Percentiles rank a stretch among this genome's conserved stretches.
phyloP scores from a whole-genome alignment of 78 protist genomes.

The Chrysochromulina tobinii region DNA sequence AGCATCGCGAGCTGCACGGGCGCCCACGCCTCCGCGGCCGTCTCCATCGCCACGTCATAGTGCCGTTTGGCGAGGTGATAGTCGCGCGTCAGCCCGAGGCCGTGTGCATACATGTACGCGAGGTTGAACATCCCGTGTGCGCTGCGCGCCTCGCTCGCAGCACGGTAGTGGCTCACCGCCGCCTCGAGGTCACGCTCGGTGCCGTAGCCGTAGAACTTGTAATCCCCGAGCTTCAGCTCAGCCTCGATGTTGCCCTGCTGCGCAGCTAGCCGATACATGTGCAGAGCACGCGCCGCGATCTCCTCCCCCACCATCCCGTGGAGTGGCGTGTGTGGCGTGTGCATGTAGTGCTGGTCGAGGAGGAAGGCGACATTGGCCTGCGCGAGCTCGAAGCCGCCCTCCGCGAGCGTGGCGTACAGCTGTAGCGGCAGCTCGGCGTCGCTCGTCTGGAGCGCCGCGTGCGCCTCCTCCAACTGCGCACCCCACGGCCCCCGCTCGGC shows the following conservation, averaged over 20 bases:
- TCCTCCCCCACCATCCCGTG: not conserved
- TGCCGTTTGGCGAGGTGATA: constrained; percentile 81
- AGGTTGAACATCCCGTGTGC: constrained; percentile 62
- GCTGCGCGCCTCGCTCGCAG: not conserved
- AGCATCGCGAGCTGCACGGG: constrained; percentile 70
- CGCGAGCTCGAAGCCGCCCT: constrained; percentile 81
- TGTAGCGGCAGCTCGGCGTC: constrained; percentile 52
- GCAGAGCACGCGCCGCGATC: not conserved
- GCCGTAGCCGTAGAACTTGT: constrained; percentile 73
- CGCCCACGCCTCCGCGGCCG: constrained; percentile 55
- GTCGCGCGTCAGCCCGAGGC: constrained; percentile 74
- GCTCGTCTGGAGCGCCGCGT: constrained; percentile 51
- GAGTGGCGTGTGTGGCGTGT: not conserved
- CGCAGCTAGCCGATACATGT: constrained; percentile 50
- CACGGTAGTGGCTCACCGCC: not conserved
- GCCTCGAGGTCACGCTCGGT: not conserved
- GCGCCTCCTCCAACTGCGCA: constrained; percentile 46
- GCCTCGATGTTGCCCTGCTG: constrained; percentile 68
- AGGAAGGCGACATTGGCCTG: constrained; percentile 76
- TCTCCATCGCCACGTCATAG: constrained; percentile 72
- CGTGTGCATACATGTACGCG: constrained; percentile 82
- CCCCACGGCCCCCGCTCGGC: constrained; percentile 74
- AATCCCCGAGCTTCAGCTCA: constrained; percentile 80
- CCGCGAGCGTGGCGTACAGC: constrained; percentile 70
- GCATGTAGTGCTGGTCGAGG: constrained; percentile 47